Conservation (phyloP, 495 filamentous ascomycete genomes). For the Mycothermus thermophilus region DNA sequence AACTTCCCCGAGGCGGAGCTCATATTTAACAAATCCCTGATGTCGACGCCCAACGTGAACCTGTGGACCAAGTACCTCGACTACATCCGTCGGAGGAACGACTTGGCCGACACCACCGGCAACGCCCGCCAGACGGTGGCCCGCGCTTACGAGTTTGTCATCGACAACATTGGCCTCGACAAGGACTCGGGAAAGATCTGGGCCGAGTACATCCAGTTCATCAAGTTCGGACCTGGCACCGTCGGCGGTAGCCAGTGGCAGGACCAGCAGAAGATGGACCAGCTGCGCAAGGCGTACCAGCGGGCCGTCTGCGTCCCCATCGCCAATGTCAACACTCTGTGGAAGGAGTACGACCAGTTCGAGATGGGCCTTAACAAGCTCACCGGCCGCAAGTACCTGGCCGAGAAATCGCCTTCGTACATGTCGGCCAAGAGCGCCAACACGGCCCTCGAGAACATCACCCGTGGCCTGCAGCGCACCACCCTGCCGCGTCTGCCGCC, state of each 20-base stretch:
- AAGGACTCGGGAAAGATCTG: slow-evolving; percentile 83
- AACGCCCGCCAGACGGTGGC: slow-evolving; percentile 60
- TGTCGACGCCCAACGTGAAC: slow-evolving; percentile 59
- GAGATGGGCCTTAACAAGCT: slow-evolving; percentile 86
- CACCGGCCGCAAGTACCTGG: slow-evolving; percentile 79
- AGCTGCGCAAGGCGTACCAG: slow-evolving; percentile 80
- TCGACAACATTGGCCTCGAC: slow-evolving; percentile 82
- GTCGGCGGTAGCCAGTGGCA: slow-evolving; percentile 83
- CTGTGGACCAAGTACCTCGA: slow-evolving; percentile 92
- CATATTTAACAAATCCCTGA: slow-evolving; percentile 64
- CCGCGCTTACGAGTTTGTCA: slow-evolving; percentile 77
- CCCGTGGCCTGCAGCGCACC: slow-evolving; percentile 58
- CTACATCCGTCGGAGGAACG: slow-evolving; percentile 83
- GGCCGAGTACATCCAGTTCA: slow-evolving; percentile 84
- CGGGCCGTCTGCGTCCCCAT: slow-evolving; percentile 75
- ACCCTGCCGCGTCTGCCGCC: slow-evolving; percentile 73
- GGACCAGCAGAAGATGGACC: slow-evolving; percentile 94
- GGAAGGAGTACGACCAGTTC: slow-evolving; percentile 96
- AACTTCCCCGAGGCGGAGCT: slow-evolving; percentile 63
- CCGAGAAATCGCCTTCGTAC: slow-evolving; percentile 80
- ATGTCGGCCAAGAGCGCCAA: slow-evolving; percentile 84
- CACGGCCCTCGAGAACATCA: slow-evolving; percentile 73
- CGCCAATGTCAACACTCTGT: slow-evolving; percentile 61
- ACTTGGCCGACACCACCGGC: slow-evolving; percentile 67
- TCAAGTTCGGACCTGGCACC: slow-evolving; percentile 70